Evolutionary conservation across 345 rosid genomes (phyloP).

Genomic region (Gossypium anomalum): DNA sequence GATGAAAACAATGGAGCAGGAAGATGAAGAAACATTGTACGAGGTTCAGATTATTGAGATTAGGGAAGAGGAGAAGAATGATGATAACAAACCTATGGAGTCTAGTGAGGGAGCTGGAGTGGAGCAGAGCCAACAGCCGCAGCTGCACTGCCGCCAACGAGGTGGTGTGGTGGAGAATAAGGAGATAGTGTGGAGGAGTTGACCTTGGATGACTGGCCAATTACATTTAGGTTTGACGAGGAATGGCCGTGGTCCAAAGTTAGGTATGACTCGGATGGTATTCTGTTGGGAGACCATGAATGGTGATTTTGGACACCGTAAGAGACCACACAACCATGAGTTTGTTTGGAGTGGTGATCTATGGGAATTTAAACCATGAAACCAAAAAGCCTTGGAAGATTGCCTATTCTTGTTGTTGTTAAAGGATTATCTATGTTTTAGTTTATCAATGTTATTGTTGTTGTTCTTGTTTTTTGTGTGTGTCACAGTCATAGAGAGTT

Average conservation of each 20-base stretch:
- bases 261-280: slow-evolving; percentile 3
- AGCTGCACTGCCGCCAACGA: background rate
- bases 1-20: background rate
- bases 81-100: background rate
- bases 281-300: slow-evolving; percentile 3
- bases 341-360: background rate
- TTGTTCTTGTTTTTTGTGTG: background rate
- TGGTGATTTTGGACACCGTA: background rate
- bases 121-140: background rate
- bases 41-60: background rate
- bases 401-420: background rate
- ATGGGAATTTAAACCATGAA: slow-evolving; percentile 10
- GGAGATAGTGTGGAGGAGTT: background rate
- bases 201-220: slow-evolving; percentile 21
- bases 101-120: background rate
- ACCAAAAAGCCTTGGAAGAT: background rate
- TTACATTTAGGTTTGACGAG: slow-evolving; percentile 17
- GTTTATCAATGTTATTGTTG: background rate
- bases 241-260: background rate
- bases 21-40: background rate
- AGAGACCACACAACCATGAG: background rate
- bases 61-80: background rate
- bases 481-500: background rate
- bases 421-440: background rate
- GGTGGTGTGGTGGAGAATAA: background rate